Percentiles rank a stretch among this genome's conserved stretches.
These are phyloP conservation scores for Kalaharituber pfeilii DNA, from an alignment of 2,329 filamentous ascomycete species.

Conservation along the genomic window DNA sequence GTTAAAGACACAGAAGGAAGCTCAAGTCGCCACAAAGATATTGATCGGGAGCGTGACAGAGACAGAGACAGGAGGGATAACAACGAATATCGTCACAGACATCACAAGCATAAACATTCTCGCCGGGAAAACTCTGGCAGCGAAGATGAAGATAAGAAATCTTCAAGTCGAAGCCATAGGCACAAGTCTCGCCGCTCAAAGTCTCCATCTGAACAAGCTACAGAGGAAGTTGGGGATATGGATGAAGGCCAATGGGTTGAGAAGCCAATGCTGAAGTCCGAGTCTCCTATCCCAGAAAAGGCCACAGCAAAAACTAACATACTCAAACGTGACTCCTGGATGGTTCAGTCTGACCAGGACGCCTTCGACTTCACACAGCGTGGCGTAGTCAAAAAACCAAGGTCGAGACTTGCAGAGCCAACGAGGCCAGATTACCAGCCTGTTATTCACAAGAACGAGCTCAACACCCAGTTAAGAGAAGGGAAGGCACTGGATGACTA, in stretches of 20 bases:
- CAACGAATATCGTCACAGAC: constrained; percentile 19
- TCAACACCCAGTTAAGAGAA: constrained; percentile 54
- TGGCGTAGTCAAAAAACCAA: constrained; percentile 33
- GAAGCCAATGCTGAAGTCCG: constrained; percentile 21
- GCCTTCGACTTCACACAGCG: constrained; percentile 69
- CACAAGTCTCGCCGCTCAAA: constrained; percentile 18
- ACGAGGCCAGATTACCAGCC: constrained; percentile 46
- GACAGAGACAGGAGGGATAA: constrained; percentile 22
- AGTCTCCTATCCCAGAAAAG: constrained; percentile 14
- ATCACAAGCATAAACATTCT: constrained; percentile 18
- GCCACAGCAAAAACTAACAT: constrained; percentile 25
- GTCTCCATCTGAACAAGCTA: not conserved
- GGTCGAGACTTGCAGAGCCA: constrained; percentile 28
- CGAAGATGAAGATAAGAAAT: not conserved
- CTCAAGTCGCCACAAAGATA: constrained; percentile 10
- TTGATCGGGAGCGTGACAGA: constrained; percentile 9
- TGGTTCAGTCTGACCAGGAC: constrained; percentile 69
- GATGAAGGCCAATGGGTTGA: constrained; percentile 36
- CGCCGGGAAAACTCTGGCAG: not conserved
- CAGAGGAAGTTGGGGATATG: constrained; percentile 34
- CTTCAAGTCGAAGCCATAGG: not conserved
- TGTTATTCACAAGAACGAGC: constrained; percentile 59
- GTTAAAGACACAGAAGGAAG: constrained; percentile 2
- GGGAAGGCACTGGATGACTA: constrained; percentile 39
- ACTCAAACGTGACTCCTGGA: constrained; percentile 71